Evolutionary conservation across 345 rosid species (phyloP).

Genomic region (Isatis tinctoria): DNA sequence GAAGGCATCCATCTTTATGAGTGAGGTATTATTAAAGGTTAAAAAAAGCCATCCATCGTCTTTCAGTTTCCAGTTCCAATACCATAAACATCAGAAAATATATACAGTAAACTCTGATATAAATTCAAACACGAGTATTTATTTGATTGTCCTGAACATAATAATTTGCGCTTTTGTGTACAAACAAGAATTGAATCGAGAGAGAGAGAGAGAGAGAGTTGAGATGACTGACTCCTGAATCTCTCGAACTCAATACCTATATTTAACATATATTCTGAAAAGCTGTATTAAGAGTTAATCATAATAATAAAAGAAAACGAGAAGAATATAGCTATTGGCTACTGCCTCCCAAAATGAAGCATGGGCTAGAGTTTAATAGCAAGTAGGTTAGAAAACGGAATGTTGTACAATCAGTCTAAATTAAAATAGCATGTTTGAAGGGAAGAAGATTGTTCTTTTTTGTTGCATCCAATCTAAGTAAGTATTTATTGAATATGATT

Average conservation of each 20-base stretch:
- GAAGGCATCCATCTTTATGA: background rate
- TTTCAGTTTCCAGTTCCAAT: no score
- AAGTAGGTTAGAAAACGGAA: constrained; percentile 14
- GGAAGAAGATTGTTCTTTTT: no score
- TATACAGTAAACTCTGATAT: background rate
- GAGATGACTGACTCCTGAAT: background rate
- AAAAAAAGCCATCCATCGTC: background rate
- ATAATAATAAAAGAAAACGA: background rate
- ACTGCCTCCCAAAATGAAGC: constrained; percentile 13
- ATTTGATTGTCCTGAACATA: background rate
- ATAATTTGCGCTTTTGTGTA: background rate
- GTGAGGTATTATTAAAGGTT: background rate
- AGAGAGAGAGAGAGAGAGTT: background rate
- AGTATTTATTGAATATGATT: no score
- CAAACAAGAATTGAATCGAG: background rate
- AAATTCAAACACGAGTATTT: background rate
- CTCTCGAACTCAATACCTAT: background rate
- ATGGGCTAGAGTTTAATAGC: background rate
- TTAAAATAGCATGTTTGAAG: no score
- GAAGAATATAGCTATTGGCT: constrained; percentile 1
- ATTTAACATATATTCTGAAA: background rate
- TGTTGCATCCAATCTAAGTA: no score
- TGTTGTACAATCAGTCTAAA: background rate
- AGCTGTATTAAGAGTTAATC: background rate
- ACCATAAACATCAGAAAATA: no score